Base-by-base conservation (phyloP, 2,329 filamentous ascomycete species). In the Colletotrichum falcatum region DNA sequence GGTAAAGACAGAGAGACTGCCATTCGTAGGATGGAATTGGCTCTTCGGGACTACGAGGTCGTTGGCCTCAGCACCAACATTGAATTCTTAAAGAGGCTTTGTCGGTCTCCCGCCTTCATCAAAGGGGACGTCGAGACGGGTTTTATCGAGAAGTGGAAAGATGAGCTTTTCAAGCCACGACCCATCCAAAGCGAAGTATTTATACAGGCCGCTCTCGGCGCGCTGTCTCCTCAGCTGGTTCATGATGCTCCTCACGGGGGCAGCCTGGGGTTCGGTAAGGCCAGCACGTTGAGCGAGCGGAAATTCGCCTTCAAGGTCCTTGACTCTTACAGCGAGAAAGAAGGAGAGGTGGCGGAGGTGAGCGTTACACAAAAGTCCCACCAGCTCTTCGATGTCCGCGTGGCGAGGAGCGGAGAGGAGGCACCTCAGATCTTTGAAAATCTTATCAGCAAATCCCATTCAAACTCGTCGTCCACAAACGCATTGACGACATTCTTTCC, bases 51-150 rank as follows among this genome's bases (percentile, higher is more conserved):
- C 58, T 99, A 98, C 78, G 94, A 99, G 81, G 91, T 99, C 14
- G 96, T 95, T 3, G 96, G 96, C 0, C 89, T 97, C 9, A 92
- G 93, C 78, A 99, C 96, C 8, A 99, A 99, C 78, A 95, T 99
- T 72, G 96, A 98, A 80, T 99, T 99, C 78, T 83, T 99, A 70
- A 98, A 98, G 84, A 88, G 91, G 11, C 87, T 98, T 66, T 97
- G 94, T 79, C 88, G 90, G 55, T 94, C 92, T 70, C 87, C 89
- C 0, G 93, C 92, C 60, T 99, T 99, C 77, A 88, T 97, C 66
- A 88, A 88, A 14, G 96, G 95, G 11, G 90, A 96, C 26, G 94
- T 99, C 18, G 95, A 99, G 81, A 99, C 96, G 0, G 95, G 95
- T 1, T 99, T 97, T 79, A 98, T 99, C 74, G 91, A 95, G 65